phyloP scores from a whole-genome alignment of 2,329 filamentous ascomycete species.

The Sarocladium brachiariae region DNA sequence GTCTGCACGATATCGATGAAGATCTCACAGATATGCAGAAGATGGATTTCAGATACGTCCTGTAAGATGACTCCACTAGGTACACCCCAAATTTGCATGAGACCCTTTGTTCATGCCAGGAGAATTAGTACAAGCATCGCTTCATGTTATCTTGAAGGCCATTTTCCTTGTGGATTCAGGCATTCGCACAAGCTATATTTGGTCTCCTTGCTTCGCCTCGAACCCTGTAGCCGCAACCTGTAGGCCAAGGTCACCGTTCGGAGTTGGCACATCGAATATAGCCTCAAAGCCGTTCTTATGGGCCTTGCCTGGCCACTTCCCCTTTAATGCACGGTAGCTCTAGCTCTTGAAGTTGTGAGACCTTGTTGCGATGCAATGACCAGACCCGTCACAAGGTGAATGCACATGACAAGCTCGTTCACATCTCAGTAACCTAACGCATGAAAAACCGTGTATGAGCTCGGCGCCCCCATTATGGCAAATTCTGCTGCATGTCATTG shows the following conservation, averaged over 20 bases:
- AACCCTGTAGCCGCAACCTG: constrained; percentile 16
- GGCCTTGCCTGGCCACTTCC: constrained; percentile 15
- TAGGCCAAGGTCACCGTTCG: constrained; percentile 14
- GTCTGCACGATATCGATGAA: too few relatives aligned
- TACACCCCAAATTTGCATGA: too few relatives aligned
- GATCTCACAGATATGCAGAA: not conserved
- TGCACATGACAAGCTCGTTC: too few relatives aligned
- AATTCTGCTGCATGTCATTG: not conserved
- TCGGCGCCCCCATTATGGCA: too few relatives aligned
- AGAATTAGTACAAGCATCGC: not conserved
- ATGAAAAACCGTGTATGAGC: too few relatives aligned
- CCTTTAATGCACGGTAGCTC: constrained; percentile 20
- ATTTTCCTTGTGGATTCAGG: too few relatives aligned
- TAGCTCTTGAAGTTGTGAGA: constrained; percentile 16
- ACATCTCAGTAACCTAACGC: too few relatives aligned
- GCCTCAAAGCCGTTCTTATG: constrained; percentile 17
- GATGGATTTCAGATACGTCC: not conserved
- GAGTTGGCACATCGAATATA: constrained; percentile 15
- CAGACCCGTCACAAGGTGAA: not conserved
- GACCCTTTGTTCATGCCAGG: not conserved
- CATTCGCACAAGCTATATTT: not conserved
- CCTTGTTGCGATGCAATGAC: constrained; percentile 18
- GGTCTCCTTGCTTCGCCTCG: not conserved
- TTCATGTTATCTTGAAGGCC: not conserved
- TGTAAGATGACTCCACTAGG: not conserved